A percentile compares a stretch with the other conserved stretches of the same genome.
These are phyloP conservation scores for Ophiobolus disseminans DNA, from an alignment of 2,329 filamentous ascomycete species.

Conservation along the genomic window DNA sequence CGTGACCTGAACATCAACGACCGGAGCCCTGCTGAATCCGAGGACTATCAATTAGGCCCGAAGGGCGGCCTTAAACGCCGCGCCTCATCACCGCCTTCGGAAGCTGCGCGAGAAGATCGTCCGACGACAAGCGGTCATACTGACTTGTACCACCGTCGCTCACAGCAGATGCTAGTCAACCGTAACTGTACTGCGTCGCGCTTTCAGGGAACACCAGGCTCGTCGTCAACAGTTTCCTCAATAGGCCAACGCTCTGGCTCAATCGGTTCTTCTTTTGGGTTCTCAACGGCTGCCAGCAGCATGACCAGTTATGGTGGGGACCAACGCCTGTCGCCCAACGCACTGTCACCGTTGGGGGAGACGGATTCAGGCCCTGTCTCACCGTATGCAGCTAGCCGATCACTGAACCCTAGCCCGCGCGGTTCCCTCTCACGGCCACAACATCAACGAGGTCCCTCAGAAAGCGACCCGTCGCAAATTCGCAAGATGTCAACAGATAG, in stretches of 20 bases:
- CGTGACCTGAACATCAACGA: constrained; percentile 62
- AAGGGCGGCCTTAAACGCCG: constrained; percentile 68
- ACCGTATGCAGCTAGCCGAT: constrained; percentile 60
- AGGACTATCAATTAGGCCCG: constrained; percentile 52
- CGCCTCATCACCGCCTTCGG: constrained; percentile 68
- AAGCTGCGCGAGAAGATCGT: constrained; percentile 58
- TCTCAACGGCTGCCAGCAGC: constrained; percentile 67
- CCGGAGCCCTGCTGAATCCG: constrained; percentile 54
- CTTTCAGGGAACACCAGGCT: constrained; percentile 65
- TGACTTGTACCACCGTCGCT: constrained; percentile 63
- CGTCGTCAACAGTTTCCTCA: constrained; percentile 69
- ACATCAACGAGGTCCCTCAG: constrained; percentile 52
- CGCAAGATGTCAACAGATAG: constrained; percentile 59
- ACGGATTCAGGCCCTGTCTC: constrained; percentile 61
- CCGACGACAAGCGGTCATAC: constrained; percentile 50
- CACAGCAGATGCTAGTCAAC: constrained; percentile 62
- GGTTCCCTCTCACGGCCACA: constrained; percentile 48
- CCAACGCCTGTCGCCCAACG: constrained; percentile 66
- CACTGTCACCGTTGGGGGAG: constrained; percentile 65
- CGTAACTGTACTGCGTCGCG: constrained; percentile 61
- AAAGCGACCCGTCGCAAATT: constrained; percentile 46
- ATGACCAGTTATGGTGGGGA: constrained; percentile 69
- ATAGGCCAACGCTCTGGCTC: constrained; percentile 66
- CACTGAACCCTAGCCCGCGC: constrained; percentile 53
- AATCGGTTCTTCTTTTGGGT: constrained; percentile 65